These are phyloP conservation scores for Thielaviopsis punctulata DNA, from an alignment of 2,329 filamentous ascomycete species.

Conservation along the genomic window DNA sequence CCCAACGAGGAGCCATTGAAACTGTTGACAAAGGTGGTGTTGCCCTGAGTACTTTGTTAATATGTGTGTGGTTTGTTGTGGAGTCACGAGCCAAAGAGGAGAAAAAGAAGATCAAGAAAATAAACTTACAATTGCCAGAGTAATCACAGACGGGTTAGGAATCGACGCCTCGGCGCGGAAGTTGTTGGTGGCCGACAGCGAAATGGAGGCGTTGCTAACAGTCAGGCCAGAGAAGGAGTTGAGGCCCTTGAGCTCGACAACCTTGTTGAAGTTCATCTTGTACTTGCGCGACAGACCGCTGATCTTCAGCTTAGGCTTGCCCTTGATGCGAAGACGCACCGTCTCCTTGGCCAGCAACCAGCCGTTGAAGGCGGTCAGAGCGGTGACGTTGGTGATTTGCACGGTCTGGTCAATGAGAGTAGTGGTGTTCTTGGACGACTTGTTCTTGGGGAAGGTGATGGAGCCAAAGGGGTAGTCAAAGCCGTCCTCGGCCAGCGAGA, in stretches of 20 bases:
- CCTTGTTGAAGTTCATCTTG: constrained; percentile 38
- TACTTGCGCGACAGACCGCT: constrained; percentile 31
- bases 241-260: constrained; percentile 35
- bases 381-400: constrained; percentile 27
- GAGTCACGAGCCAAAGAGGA: background rate
- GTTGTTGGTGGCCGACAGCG: constrained; percentile 26
- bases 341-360: constrained; percentile 34
- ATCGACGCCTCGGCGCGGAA: constrained; percentile 42
- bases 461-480: constrained; percentile 31
- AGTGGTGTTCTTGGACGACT: constrained; percentile 27
- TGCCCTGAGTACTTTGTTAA: constrained; percentile 29
- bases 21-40: constrained; percentile 42
- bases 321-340: constrained; percentile 32
- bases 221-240: constrained; percentile 26
- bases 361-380: constrained; percentile 37
- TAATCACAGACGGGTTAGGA: constrained; percentile 46
- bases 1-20: constrained; percentile 36
- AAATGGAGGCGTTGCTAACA: constrained; percentile 33
- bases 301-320: constrained; percentile 34
- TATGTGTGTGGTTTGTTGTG: background rate
- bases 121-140: constrained; percentile 42
- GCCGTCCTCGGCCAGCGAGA: constrained; percentile 35
- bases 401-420: constrained; percentile 36
- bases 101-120: background rate
- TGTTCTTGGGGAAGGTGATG: constrained; percentile 35